phyloP scores from a whole-genome alignment of 179 eudicot species.

The Nepenthes alata region DNA sequence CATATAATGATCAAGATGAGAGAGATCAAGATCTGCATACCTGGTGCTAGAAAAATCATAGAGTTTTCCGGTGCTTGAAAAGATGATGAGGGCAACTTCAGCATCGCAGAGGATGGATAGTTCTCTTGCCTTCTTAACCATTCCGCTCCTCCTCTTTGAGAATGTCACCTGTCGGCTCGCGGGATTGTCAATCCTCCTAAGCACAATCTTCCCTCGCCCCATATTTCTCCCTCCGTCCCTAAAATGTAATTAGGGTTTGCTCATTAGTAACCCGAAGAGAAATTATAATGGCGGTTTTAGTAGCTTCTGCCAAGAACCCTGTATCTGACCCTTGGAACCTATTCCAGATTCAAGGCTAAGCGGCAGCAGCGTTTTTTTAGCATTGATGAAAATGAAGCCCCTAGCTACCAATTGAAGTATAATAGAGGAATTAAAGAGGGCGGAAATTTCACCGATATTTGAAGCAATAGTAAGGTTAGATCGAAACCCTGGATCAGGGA shows the following conservation, averaged over 20 bases:
- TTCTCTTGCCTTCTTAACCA: conserved; percentile 23
- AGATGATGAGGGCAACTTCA: conserved; percentile 8
- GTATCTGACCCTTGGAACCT: conserved; percentile 4
- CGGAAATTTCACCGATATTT: too few relatives aligned
- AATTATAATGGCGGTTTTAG: conserved; percentile 5
- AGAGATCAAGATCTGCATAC: conserved; percentile 2
- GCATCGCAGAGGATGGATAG: too few relatives aligned
- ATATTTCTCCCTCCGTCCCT: neutral
- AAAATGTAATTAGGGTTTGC: neutral
- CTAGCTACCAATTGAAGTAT: too few relatives aligned
- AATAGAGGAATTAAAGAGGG: too few relatives aligned
- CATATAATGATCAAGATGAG: too few relatives aligned
- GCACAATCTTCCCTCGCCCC: conserved; percentile 31
- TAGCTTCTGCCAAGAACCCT: too few relatives aligned
- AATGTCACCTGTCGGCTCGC: conserved; percentile 30
- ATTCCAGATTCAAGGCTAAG: neutral
- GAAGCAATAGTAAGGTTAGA: too few relatives aligned
- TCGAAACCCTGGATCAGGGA: too few relatives aligned
- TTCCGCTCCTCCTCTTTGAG: conserved; percentile 5
- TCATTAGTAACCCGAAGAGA: conserved; percentile 5
- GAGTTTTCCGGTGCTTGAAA: conserved; percentile 29
- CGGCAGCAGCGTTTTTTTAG: too few relatives aligned
- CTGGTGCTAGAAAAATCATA: conserved; percentile 26
- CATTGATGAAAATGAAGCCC: too few relatives aligned
- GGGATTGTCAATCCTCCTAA: conserved; percentile 22